Evolutionary conservation across 2,329 filamentous ascomycete species (phyloP).

Genomic region (Emydomyces testavorans): DNA sequence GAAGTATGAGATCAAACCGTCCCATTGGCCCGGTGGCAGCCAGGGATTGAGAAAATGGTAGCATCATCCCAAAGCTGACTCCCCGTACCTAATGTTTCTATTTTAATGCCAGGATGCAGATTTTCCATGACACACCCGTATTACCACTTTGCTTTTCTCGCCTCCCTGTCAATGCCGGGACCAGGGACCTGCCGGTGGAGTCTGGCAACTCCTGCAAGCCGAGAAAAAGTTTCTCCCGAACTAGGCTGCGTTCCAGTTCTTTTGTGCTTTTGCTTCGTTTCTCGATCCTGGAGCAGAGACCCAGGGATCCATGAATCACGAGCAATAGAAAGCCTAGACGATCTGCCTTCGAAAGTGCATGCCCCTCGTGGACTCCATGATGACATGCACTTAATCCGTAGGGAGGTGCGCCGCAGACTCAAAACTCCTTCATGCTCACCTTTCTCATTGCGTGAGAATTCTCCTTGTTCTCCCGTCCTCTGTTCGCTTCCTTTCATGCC

Average conservation of each 20-base stretch:
- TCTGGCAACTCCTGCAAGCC: background rate
- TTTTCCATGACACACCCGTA: conserved; percentile 7
- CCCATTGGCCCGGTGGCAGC: conserved; percentile 10
- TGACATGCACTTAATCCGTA: conserved; percentile 6
- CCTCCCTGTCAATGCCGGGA: conserved; percentile 7
- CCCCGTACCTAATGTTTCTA: conserved; percentile 5
- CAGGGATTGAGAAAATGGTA: conserved; percentile 6
- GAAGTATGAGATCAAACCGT: no score
- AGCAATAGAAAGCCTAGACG: conserved; percentile 2
- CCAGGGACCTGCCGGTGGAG: conserved; percentile 8
- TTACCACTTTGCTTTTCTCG: conserved; percentile 3
- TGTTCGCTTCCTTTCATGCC: conserved; percentile 18
- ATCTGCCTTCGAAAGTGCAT: conserved; percentile 4
- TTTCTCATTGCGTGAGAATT: conserved; percentile 2
- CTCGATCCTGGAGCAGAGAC: background rate
- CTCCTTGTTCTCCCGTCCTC: conserved; percentile 5
- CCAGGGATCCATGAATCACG: conserved; percentile 5
- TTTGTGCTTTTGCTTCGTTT: background rate
- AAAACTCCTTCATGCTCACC: conserved; percentile 1
- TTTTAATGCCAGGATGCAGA: conserved; percentile 12
- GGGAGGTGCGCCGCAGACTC: conserved; percentile 7
- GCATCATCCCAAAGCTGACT: conserved; percentile 4
- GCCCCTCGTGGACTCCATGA: background rate
- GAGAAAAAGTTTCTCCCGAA: conserved; percentile 1
- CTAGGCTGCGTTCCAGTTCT: conserved; percentile 6